These are phyloP conservation scores for Carpinus fangiana DNA, from an alignment of 306 rosid genomes.

Conservation along the genomic window DNA sequence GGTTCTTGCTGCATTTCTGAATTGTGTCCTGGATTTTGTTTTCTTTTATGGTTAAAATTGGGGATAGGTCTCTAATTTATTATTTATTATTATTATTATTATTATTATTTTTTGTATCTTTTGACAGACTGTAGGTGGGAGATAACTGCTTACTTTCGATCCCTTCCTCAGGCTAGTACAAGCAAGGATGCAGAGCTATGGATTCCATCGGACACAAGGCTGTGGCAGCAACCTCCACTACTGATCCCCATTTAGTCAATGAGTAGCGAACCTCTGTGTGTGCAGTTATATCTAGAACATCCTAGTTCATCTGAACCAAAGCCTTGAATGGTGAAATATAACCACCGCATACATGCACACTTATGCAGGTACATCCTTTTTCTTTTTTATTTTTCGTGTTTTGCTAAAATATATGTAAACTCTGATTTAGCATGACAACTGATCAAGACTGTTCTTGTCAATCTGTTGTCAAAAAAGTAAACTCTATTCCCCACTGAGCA, in stretches of 20 bases:
- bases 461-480: neutral
- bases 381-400: neutral
- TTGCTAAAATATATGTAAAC: neutral
- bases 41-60: neutral
- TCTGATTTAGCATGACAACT: neutral
- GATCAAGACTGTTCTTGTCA: neutral
- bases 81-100: neutral
- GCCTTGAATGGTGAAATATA: conserved; percentile 33
- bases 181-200: conserved; percentile 66
- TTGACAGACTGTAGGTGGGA: conserved; percentile 75
- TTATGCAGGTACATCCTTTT: conserved; percentile 11
- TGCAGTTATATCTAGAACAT: conserved; percentile 89
- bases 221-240: conserved; percentile 79
- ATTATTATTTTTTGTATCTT: neutral
- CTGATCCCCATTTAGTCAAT: conserved; percentile 72
- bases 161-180: conserved; percentile 56
- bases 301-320: conserved; percentile 59
- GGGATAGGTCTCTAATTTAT: neutral
- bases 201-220: conserved; percentile 80
- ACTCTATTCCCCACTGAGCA: neutral
- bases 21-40: conserved; percentile 24
- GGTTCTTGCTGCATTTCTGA: conserved; percentile 14
- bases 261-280: conserved; percentile 60
- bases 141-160: conserved; percentile 64
- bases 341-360: conserved; percentile 11